Base-by-base conservation (phyloP, 805 yeast genomes). In the Wickerhamiella parazyma region DNA sequence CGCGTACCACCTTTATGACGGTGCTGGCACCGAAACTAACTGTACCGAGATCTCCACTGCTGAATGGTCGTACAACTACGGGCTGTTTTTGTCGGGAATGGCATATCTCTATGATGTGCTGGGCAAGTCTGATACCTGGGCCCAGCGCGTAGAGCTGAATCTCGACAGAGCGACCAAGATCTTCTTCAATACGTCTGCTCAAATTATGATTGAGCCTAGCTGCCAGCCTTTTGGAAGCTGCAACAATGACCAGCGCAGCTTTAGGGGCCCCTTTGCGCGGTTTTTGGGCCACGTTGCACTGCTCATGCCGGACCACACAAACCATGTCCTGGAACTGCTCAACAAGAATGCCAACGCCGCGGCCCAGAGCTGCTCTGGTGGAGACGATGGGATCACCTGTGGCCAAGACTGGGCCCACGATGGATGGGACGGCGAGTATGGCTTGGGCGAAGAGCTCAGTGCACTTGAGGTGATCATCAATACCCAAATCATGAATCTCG, bases 401-500 rank as follows among this genome's bases (percentile, higher is more conserved):
- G 91, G 93, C 41, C 58, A 68, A 44, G 65, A 76, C 57, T 82
- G 94, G 94, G 58, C 69, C 9, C 48, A 54, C n/a, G 63, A 62
- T 28, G 67, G 71, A 6, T 79, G 80, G 75, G 91, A 81, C 58
- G 74, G 70, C 0, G 59, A 55, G 44, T 80, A 71, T 52, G 91
- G 93, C 1, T 67, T 82, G 37, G 93, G 93, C 39, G 89, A 83
- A 59, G 91, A 82, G 59, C 76, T 80, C 69, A 63, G 73, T 31
- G 87, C 89, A 0, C 61, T 80, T 44, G 94, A 82, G 51, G 67
- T 69, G 2, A 66, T 79, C 28, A 71, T 71, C 45, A 65, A 66
- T 51, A 57, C 63, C 21, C 52, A 68, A 19, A 56, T 63, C 4
- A 12, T 8, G 19, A 16, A 10, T 6, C 14, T 39, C 16, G 42